Evolutionary conservation across 768 basidiomycete genomes (phyloP).

Genomic region (Guyanaporus albipodus): DNA sequence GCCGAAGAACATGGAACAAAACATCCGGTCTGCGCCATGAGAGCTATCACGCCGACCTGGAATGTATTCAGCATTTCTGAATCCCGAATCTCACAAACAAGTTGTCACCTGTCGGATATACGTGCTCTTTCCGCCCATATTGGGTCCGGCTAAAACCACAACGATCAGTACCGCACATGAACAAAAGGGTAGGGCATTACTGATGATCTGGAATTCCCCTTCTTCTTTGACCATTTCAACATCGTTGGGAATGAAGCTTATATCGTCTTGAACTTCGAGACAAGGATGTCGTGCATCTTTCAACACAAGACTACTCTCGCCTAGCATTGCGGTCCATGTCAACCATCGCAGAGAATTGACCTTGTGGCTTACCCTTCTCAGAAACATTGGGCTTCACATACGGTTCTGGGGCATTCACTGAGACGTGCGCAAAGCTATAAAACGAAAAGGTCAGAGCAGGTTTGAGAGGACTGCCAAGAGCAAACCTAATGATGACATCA

Average conservation of each 20-base stretch:
- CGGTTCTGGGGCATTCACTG: conserved; percentile 78
- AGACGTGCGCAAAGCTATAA: conserved; percentile 84
- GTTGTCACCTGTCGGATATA: conserved; percentile 82
- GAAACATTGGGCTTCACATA: conserved; percentile 84
- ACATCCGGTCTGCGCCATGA: conserved; percentile 94
- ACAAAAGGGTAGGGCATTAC: conserved; percentile 37
- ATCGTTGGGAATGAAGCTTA: conserved; percentile 94
- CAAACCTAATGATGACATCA: conserved; percentile 85
- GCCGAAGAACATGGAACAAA: conserved; percentile 93
- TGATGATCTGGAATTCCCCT: conserved; percentile 95
- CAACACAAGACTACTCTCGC: conserved; percentile 74
- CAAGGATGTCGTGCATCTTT: conserved; percentile 93
- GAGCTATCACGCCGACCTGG: conserved; percentile 88
- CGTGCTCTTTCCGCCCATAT: conserved; percentile 98
- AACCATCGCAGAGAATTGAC: not conserved
- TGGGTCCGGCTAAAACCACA: conserved; percentile 72
- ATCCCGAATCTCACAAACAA: not conserved
- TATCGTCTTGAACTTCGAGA: conserved; percentile 92
- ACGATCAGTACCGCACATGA: not conserved
- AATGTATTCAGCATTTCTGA: not conserved
- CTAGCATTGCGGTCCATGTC: conserved; percentile 35
- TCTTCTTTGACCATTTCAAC: conserved; percentile 91
- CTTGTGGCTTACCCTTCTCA: conserved; percentile 58
- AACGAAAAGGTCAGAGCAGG: not conserved
- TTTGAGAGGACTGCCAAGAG: not conserved